A percentile compares a stretch with the other conserved stretches of the same genome.
These are phyloP conservation scores for Aspergillus incahuasiensis DNA, from an alignment of 495 filamentous ascomycete genomes.

Conservation along the genomic window DNA sequence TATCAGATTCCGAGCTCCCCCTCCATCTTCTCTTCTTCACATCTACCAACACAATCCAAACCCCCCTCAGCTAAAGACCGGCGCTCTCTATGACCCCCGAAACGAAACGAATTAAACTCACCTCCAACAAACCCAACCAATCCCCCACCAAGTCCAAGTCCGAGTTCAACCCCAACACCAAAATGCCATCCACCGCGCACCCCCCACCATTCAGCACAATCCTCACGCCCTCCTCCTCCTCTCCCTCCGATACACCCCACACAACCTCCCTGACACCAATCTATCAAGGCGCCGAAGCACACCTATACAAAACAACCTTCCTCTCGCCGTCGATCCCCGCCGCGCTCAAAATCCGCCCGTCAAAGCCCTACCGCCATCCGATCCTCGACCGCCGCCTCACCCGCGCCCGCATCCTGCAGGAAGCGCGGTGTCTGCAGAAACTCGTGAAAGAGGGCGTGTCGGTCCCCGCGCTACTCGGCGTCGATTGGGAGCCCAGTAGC, in stretches of 20 bases:
- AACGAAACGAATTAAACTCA: not conserved
- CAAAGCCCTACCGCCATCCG: slow-evolving; percentile 90
- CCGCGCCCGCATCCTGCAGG: slow-evolving; percentile 75
- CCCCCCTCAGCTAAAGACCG: not conserved
- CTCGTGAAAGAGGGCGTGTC: slow-evolving; percentile 69
- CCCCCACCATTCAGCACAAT: not conserved
- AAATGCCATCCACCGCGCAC: not conserved
- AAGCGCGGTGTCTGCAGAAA: slow-evolving; percentile 77
- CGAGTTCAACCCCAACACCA: not conserved
- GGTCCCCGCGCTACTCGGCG: slow-evolving; percentile 71
- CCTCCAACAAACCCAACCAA: not conserved
- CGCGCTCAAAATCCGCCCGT: slow-evolving; percentile 88
- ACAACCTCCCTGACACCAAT: slow-evolving; percentile 44
- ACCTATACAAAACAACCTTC: slow-evolving; percentile 83
- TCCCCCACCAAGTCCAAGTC: not conserved
- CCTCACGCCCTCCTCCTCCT: not conserved
- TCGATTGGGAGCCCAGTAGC: slow-evolving; percentile 55
- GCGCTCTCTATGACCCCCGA: not conserved
- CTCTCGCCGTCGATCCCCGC: slow-evolving; percentile 63
- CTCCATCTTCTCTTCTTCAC: not conserved
- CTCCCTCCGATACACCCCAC: not conserved
- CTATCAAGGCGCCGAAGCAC: slow-evolving; percentile 86
- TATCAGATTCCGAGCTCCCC: not conserved
- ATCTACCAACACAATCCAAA: not conserved
- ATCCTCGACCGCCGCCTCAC: slow-evolving; percentile 84